Conservation (phyloP, 192 early-diverging fungal species). For the Dissophora ornata region DNA sequence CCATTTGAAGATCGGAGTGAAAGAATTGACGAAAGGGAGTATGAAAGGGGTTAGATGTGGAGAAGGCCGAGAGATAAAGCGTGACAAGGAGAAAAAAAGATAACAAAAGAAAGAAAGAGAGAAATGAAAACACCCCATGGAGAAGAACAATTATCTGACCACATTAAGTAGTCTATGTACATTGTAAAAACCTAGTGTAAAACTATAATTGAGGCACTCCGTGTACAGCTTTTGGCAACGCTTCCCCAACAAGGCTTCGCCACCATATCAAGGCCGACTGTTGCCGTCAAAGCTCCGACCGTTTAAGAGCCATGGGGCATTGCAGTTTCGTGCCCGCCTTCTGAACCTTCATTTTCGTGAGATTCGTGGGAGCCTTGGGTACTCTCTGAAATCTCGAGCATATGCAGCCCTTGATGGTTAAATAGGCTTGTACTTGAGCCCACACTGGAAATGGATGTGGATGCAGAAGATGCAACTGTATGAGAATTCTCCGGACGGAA, state of each 20-base stretch:
- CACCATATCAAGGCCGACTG: no score
- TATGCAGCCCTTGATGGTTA: neutral
- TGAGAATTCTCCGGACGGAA: neutral
- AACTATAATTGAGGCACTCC: no score
- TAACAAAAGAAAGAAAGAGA: neutral
- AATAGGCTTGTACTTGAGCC: neutral
- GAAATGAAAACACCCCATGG: no score
- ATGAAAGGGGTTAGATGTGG: neutral
- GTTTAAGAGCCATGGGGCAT: neutral
- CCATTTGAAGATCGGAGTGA: no score
- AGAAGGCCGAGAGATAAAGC: no score
- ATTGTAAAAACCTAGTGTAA: no score
- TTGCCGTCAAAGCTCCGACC: no score
- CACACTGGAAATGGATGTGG: neutral
- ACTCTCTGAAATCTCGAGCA: constrained; percentile 11
- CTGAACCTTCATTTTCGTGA: neutral
- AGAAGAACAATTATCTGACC: no score
- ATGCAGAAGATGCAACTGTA: neutral
- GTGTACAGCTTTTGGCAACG: no score
- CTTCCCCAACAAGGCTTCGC: no score
- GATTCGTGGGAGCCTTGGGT: neutral
- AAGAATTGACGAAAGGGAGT: neutral
- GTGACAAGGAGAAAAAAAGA: neutral
- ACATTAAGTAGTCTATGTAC: no score
- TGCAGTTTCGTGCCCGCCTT: neutral